phyloP scores from a whole-genome alignment of 352 stramenopile genomes.

The Aphanomyces stellatus region DNA sequence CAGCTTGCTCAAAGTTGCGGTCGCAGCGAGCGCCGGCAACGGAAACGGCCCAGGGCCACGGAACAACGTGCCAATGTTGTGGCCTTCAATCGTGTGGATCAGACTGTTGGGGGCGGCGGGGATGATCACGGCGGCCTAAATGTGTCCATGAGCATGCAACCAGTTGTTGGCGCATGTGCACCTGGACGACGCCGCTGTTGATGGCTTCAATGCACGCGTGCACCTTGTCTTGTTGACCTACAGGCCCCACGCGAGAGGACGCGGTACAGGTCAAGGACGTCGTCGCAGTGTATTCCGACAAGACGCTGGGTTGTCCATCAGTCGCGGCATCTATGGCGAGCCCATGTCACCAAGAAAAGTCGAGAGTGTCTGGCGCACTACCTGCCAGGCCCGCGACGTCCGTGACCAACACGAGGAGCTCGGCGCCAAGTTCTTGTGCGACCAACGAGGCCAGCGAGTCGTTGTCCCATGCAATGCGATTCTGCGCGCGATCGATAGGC shows the following conservation, averaged over 20 bases:
- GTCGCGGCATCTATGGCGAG: conserved; percentile 22
- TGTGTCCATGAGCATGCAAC: conserved; percentile 3
- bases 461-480: conserved; percentile 75
- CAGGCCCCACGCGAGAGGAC: conserved; percentile 46
- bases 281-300: conserved; percentile 40
- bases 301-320: conserved; percentile 25
- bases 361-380: background rate
- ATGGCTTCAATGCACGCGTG: conserved; percentile 72
- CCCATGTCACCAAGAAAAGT: background rate
- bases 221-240: conserved; percentile 76
- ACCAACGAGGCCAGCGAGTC: conserved; percentile 76
- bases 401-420: conserved; percentile 71
- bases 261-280: conserved; percentile 35
- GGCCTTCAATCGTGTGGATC: conserved; percentile 53
- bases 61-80: conserved; percentile 63
- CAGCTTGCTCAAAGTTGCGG: conserved; percentile 1
- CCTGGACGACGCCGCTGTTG: conserved; percentile 37
- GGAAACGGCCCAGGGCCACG: conserved; percentile 4
- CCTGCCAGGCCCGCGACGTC: conserved; percentile 61
- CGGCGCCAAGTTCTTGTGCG: conserved; percentile 54
- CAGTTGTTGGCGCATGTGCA: background rate
- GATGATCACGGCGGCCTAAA: conserved; percentile 49
- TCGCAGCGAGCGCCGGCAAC: background rate
- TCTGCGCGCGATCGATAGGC: conserved; percentile 10
- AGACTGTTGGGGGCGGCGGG: conserved; percentile 56